Percentiles rank a stretch among this genome's conserved stretches.
Conservation (phyloP, 805 yeast genomes). For the Zygoascus tannicola region DNA sequence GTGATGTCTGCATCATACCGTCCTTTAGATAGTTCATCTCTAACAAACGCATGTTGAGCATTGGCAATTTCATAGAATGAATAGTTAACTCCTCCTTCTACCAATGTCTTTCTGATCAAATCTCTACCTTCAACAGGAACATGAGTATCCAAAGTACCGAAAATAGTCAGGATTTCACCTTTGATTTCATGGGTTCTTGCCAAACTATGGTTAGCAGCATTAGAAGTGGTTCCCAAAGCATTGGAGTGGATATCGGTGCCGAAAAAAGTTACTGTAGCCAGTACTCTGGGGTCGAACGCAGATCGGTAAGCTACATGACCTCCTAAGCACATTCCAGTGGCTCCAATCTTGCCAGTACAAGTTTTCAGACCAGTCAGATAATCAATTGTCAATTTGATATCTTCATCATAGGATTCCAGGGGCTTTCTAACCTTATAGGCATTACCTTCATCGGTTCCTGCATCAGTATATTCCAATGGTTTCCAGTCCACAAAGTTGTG, state of each 20-base stretch:
- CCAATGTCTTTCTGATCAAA: conserved; percentile 50
- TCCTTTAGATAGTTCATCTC: conserved; percentile 75
- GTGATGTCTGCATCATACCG: conserved; percentile 75
- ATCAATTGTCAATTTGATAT: conserved; percentile 53
- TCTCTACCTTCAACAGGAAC: conserved; percentile 74
- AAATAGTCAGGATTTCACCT: conserved; percentile 53
- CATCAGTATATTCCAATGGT: conserved; percentile 57
- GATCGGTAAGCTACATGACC: conserved; percentile 73
- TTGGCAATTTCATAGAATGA: conserved; percentile 67
- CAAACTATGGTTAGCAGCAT: conserved; percentile 50
- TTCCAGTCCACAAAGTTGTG: conserved; percentile 61
- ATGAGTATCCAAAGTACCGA: conserved; percentile 72
- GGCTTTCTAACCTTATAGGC: conserved; percentile 57
- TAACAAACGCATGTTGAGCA: conserved; percentile 77
- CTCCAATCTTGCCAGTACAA: conserved; percentile 65
- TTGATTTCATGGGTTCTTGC: conserved; percentile 46
- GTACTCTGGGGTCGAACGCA: conserved; percentile 53
- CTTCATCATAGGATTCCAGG: conserved; percentile 66
- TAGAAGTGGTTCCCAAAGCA: conserved; percentile 52
- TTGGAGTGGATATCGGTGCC: conserved; percentile 71
- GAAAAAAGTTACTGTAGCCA: conserved; percentile 66
- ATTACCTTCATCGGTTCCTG: conserved; percentile 72
- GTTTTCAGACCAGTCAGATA: conserved; percentile 48
- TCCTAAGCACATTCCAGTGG: conserved; percentile 83
- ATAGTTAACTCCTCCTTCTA: conserved; percentile 51